These are phyloP conservation scores for Talaromyces sp. DNA, from an alignment of 2,329 filamentous ascomycete genomes.

Conservation along the genomic window DNA sequence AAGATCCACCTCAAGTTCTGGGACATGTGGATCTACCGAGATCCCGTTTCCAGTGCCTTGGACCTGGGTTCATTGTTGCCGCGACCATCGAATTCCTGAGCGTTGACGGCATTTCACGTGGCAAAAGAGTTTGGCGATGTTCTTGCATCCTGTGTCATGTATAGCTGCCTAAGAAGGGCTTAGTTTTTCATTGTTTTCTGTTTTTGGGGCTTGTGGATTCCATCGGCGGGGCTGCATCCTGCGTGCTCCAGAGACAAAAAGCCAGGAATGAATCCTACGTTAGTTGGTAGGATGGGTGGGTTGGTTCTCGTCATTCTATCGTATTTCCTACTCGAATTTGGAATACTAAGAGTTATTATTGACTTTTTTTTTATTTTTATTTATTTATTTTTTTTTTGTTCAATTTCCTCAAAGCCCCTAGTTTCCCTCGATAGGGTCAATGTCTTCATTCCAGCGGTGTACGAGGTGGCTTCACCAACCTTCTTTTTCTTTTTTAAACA, in stretches of 20 bases:
- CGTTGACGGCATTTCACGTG: constrained; percentile 17
- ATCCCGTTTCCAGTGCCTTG: constrained; percentile 25
- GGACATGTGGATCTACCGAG: constrained; percentile 28
- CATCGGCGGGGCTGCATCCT: neutral
- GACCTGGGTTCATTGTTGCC: constrained; percentile 16
- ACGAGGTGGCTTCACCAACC: neutral
- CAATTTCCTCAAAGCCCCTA: neutral
- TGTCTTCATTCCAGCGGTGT: neutral
- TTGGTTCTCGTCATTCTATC: neutral
- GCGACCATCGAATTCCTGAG: constrained; percentile 14
- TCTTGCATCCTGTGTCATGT: neutral
- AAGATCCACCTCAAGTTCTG: constrained; percentile 20
- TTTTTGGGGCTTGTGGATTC: neutral
- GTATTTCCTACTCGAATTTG: neutral
- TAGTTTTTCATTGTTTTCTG: neutral
- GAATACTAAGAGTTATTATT: neutral
- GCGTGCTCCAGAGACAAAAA: neutral
- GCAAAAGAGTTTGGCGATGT: constrained; percentile 14
- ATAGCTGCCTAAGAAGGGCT: neutral
- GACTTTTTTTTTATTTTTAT: neutral
- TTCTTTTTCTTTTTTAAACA: neutral
- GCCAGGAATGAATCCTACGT: neutral
- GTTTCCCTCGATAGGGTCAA: neutral
- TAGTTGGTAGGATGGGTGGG: too few species aligned
- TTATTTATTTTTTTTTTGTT: neutral